Evolutionary conservation across 2,329 filamentous ascomycete species (phyloP), one percentile per base, ranked within the genome.

Genomic region (Colletotrichum sp.): DNA sequence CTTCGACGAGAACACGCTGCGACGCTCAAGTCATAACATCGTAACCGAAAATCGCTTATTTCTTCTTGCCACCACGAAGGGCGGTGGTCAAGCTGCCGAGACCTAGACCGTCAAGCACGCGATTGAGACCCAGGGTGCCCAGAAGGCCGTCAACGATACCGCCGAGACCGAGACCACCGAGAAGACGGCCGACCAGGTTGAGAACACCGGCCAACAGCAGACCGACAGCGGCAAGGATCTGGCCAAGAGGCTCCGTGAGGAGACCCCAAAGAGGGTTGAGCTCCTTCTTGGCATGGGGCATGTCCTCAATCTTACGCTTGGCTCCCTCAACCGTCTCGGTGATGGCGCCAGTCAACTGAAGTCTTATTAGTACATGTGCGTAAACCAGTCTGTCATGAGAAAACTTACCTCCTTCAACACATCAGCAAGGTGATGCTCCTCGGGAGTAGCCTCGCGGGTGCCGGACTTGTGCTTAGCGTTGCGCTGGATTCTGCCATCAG

Each of bases 281-380:
- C 87, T 96, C 93, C 89, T 98, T 96, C 93, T 98, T 97, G 57
- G 95, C 96, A 78, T 97, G 94, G 8, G 96, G 95, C 94, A 98
- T 97, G 80, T 94, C 94, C 80, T 94, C 92, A 75, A 98, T 94
- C 87, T 94, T 94, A 86, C 93, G 94, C 91, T 96, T 97, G 31
- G 94, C 94, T 76, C 93, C 92, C 80, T 98, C 95, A 78, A 98
- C 96, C 29, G 93, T 95, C 79, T 93, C 92, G 61, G 94, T 93
- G 27, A 98, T 94, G 31, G 91, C 93, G 24, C 93, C 93, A 0
- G 95, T 96, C 73, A 98, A 89, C 85, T 91, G 69, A 21, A 4
- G 29, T 16, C n/a, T 33, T n/a, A 47, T 78, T 29, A 74, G 34
- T 33, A 72, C 8, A 59, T 31, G 16, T 29, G 64, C 18, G 13